A percentile compares a stretch with the other conserved stretches of the same genome.
These are phyloP conservation scores for Cladorrhinum sp. DNA, from an alignment of 2,329 filamentous ascomycete species.

Conservation along the genomic window DNA sequence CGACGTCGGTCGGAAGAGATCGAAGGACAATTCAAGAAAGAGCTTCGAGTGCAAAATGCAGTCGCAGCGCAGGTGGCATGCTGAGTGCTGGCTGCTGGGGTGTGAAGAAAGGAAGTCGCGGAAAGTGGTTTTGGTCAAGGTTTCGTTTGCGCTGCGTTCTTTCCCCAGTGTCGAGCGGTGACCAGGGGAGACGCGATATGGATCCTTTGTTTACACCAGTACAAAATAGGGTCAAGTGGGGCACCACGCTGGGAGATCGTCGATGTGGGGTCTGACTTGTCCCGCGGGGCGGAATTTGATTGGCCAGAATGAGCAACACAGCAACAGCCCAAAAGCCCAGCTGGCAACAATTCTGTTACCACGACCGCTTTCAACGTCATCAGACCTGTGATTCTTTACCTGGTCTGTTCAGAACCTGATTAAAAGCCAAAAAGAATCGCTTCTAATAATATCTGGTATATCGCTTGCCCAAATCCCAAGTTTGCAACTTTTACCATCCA, in stretches of 20 bases:
- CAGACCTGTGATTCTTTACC: not conserved
- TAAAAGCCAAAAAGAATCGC: not conserved
- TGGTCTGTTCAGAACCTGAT: too few relatives aligned
- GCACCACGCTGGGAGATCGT: not conserved
- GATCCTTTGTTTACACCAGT: constrained; percentile 23
- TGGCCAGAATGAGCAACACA: not conserved
- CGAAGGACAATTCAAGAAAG: not conserved
- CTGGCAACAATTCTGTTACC: not conserved
- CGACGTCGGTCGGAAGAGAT: not conserved
- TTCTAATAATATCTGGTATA: not conserved
- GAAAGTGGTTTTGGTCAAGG: constrained; percentile 1
- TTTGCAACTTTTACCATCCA: not conserved
- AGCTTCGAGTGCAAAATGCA: not conserved
- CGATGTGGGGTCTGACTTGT: not conserved
- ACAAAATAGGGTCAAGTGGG: constrained; percentile 19
- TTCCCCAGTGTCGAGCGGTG: constrained; percentile 8
- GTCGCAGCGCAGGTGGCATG: constrained; percentile 6
- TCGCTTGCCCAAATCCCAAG: constrained; percentile 5
- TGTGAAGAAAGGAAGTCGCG: constrained; percentile 2
- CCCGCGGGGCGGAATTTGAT: not conserved
- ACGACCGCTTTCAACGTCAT: not conserved
- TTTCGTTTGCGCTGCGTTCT: not conserved
- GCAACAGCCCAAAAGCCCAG: not conserved
- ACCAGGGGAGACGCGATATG: constrained; percentile 19
- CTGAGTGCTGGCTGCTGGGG: not conserved